Evolutionary conservation across 345 rosid genomes (phyloP), one percentile per base, ranked within the genome.

Genomic region (Cochlearia excelsa): DNA sequence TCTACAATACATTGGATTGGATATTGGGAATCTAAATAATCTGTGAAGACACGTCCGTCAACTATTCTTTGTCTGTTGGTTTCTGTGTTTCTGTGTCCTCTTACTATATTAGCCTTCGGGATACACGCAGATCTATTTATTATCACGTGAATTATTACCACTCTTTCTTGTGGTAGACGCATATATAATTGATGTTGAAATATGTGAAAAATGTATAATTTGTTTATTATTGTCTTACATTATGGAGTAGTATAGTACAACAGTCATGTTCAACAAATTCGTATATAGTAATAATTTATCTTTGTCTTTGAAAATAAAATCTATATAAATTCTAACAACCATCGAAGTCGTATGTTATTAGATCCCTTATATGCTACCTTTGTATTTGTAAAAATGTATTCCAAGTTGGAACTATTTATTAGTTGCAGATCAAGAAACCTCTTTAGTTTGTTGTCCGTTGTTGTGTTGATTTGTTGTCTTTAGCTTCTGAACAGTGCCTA

Each of bases 1-100:
- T 29, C 54, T 60, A 46, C 60, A 68, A 46, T 38, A 60, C 61
- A 68, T 60, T 7, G 72, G 67, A 68, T 68, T 61, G 41, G 23
- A 16, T 16, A 16, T 16, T 30, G 72, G 5, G 54, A 33, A 30
- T 40, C 49, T 6, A 51, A 56, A 50, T 58, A 50, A 67, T 23
- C 5, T 37, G 46, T 59, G 11, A 34, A 23, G 54, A 52, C 66
- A 68, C 72, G 71, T 67, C 9, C 43, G 52, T 28, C 53, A 51
- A 58, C 16, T 40, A 23, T 59, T 58, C 7, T 42, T 42, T 0
- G 6, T 33, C 34, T 0, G 7, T 42, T 39, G 50, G 42, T 50
- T 57, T 41, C 29, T 33, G 3, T 33, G 42, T 50, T 57, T 41
- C 29, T 33, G 3, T 33, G 63, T 39, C 63, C 7, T 46, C 50